Evolutionary conservation across 345 rosid genomes (phyloP).

Genomic region (Litchi chinensis): DNA sequence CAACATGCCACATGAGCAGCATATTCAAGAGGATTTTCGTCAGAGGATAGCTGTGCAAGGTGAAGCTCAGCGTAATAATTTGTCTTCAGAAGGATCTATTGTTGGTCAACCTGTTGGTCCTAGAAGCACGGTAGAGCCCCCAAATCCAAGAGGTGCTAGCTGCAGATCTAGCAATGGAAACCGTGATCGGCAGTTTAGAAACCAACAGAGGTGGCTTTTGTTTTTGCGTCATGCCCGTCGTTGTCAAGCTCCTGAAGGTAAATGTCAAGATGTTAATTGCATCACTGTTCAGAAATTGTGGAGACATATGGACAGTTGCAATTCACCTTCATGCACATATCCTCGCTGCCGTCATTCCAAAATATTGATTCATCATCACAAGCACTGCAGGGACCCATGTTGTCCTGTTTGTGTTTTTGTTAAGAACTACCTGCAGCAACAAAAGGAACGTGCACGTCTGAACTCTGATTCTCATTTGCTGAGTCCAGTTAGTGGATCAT

Average conservation of each 20-base stretch:
- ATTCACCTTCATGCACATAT: constrained; percentile 53
- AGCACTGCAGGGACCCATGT: constrained; percentile 55
- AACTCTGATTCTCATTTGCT: constrained; percentile 41
- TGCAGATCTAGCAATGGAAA: constrained; percentile 56
- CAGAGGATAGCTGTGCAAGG: constrained; percentile 73
- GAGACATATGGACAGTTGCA: constrained; percentile 82
- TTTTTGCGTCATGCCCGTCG: constrained; percentile 82
- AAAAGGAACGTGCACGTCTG: constrained; percentile 51
- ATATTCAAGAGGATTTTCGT: constrained; percentile 70
- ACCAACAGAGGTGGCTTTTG: constrained; percentile 88
- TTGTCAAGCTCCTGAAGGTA: constrained; percentile 83
- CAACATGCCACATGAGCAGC: constrained; percentile 62
- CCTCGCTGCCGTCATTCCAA: constrained; percentile 81
- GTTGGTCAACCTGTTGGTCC: constrained; percentile 48
- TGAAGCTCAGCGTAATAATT: constrained; percentile 76
- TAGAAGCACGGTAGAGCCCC: constrained; percentile 48
- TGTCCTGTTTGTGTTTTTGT: constrained; percentile 97
- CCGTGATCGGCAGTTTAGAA: constrained; percentile 58
- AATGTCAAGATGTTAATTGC: constrained; percentile 70
- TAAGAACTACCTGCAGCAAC: constrained; percentile 56
- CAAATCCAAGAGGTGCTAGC: constrained; percentile 42
- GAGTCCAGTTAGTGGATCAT: constrained; percentile 37
- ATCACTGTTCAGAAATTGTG: constrained; percentile 58
- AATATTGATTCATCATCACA: constrained; percentile 64
- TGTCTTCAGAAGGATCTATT: constrained; percentile 60